phyloP scores from a whole-genome alignment of 2,329 filamentous ascomycete genomes.

The Thelonectria discophora region DNA sequence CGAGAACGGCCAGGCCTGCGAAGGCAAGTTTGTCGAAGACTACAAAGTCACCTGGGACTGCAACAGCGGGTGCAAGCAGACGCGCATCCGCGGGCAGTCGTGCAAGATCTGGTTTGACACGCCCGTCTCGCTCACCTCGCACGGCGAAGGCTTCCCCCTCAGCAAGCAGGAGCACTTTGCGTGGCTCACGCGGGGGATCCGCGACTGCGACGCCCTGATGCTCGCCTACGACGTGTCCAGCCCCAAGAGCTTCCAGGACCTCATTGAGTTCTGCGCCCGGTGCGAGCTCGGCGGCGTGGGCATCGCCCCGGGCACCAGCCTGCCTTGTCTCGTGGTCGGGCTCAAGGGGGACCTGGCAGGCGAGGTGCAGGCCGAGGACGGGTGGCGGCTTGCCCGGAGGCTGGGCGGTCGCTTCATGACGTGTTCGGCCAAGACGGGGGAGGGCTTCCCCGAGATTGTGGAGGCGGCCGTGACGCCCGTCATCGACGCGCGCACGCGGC shows the following conservation, averaged over 20 bases:
- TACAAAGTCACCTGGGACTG: conserved; percentile 5
- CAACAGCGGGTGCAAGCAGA: conserved; percentile 19
- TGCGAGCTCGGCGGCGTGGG: conserved; percentile 27
- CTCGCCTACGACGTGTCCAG: conserved; percentile 28
- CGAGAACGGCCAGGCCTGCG: too few species aligned
- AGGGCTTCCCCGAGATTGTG: conserved; percentile 15
- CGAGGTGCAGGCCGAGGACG: conserved; percentile 20
- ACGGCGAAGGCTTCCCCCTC: conserved; percentile 13
- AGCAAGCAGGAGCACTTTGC: conserved; percentile 23
- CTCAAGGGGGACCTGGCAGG: conserved; percentile 22
- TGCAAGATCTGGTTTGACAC: conserved; percentile 28
- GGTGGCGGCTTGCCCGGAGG: conserved; percentile 20
- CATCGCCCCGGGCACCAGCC: conserved; percentile 24
- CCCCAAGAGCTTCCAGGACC: conserved; percentile 23
- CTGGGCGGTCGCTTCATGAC: conserved; percentile 26
- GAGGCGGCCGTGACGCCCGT: conserved; percentile 25
- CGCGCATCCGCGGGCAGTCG: conserved; percentile 17
- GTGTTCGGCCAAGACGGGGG: conserved; percentile 19
- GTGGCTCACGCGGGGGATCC: conserved; percentile 22
- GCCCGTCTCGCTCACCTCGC: conserved; percentile 19
- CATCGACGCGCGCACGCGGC: conserved; percentile 22
- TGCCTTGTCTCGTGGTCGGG: conserved; percentile 29
- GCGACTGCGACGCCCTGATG: conserved; percentile 31
- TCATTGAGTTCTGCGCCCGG: conserved; percentile 31
- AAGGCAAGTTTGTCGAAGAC: conserved; percentile 17